Conservation (phyloP, 2,329 filamentous ascomycete species). For the Triangularia setosa region DNA sequence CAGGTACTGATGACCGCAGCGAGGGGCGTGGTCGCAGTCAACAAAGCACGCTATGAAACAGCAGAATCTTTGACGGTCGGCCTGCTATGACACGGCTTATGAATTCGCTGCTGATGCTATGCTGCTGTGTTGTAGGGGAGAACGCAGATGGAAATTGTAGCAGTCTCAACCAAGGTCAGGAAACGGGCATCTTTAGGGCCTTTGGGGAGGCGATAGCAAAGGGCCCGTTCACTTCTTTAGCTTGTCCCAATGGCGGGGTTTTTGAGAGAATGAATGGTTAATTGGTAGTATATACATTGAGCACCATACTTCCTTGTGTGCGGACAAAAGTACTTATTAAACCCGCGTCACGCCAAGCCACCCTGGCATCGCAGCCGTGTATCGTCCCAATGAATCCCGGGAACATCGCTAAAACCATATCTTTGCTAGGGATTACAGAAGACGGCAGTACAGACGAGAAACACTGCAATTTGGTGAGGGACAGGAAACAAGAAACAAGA, state of each 20-base stretch:
- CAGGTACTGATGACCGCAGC: background rate
- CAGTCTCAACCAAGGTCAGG: background rate
- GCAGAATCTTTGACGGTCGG: background rate
- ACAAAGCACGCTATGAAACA: background rate
- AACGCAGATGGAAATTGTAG: background rate
- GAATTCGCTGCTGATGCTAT: background rate
- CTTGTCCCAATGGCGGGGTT: background rate
- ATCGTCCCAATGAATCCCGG: background rate
- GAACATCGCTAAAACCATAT: background rate
- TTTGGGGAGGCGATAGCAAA: background rate
- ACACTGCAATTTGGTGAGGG: background rate
- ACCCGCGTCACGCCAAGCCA: constrained; percentile 14
- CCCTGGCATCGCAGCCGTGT: background rate
- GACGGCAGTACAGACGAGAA: background rate
- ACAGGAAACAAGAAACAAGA: background rate
- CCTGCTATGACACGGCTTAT: background rate
- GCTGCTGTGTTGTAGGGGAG: background rate
- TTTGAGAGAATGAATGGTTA: constrained; percentile 3
- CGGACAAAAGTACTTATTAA: constrained; percentile 7
- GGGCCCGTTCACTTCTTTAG: background rate
- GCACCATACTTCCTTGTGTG: background rate
- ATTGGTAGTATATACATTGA: constrained; percentile 12
- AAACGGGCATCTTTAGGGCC: background rate
- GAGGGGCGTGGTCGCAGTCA: background rate
- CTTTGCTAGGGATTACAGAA: background rate